Conservation (phyloP, 495 filamentous ascomycete genomes). For the Hypoxylon lienhwacheense region DNA sequence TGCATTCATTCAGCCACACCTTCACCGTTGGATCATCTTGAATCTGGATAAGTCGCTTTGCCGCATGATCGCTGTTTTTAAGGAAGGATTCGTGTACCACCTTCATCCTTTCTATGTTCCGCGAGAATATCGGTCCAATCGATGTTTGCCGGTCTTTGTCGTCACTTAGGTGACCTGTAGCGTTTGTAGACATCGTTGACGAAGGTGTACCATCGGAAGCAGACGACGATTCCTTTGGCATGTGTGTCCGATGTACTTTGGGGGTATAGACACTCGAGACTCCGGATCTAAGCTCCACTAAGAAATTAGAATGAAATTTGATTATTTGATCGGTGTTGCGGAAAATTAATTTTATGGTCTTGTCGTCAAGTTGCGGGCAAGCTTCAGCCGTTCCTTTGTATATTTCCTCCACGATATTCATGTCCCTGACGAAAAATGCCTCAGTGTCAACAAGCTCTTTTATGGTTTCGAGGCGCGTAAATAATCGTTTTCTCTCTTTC, state of each 20-base stretch:
- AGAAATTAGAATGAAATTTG: constrained; percentile 75
- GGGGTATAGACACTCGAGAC: constrained; percentile 70
- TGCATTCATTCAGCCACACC: constrained; percentile 91
- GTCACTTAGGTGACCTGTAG: constrained; percentile 43
- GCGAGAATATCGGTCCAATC: constrained; percentile 76
- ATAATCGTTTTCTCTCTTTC: constrained; percentile 51
- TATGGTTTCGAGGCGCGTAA: constrained; percentile 73
- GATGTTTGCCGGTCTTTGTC: constrained; percentile 71
- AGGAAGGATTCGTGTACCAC: constrained; percentile 82
- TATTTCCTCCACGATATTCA: constrained; percentile 94
- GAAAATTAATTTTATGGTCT: constrained; percentile 87
- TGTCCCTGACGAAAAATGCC: constrained; percentile 80
- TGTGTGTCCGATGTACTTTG: constrained; percentile 48
- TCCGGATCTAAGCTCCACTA: constrained; percentile 75
- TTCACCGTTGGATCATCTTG: constrained; percentile 73
- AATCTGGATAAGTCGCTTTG: constrained; percentile 71
- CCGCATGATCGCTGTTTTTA: constrained; percentile 82
- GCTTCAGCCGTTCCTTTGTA: constrained; percentile 93
- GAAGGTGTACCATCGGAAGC: constrained; percentile 38
- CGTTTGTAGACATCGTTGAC: constrained; percentile 37
- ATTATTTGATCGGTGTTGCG: constrained; percentile 86
- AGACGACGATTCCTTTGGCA: constrained; percentile 40
- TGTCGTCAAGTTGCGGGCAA: constrained; percentile 72
- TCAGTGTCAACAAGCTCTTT: constrained; percentile 93
- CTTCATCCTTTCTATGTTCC: constrained; percentile 76